Evolutionary conservation across 2,329 filamentous ascomycete genomes (phyloP).

Genomic region (Fragosphaeria purpurea): DNA sequence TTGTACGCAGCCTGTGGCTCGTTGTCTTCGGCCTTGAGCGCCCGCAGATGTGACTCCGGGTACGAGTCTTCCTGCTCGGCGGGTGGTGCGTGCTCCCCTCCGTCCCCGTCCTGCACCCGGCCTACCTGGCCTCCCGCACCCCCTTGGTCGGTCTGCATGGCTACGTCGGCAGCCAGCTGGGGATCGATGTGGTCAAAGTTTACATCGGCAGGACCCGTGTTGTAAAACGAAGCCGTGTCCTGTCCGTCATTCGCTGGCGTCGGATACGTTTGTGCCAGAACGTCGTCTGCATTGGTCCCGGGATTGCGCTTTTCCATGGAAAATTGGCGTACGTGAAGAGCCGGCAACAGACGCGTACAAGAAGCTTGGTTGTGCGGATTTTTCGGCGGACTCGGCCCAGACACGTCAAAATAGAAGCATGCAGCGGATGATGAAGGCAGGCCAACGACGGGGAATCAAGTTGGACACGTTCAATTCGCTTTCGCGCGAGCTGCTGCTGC

Average conservation of each 20-base stretch:
- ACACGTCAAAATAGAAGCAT: too few species aligned
- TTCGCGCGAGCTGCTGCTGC: too few species aligned
- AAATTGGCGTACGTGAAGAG: too few species aligned
- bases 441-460: too few species aligned
- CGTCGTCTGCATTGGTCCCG: conserved; percentile 24
- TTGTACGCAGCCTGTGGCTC: background rate
- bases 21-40: conserved; percentile 10
- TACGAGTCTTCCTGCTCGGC: conserved; percentile 6
- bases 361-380: too few species aligned
- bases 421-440: too few species aligned
- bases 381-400: too few species aligned
- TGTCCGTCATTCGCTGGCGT: conserved; percentile 35
- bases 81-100: background rate
- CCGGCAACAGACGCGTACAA: too few species aligned
- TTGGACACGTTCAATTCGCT: too few species aligned
- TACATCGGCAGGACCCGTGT: conserved; percentile 15
- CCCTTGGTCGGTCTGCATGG: conserved; percentile 12
- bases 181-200: conserved; percentile 21
- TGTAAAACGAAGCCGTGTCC: conserved; percentile 32
- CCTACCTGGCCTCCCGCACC: background rate
- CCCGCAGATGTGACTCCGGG: conserved; percentile 13
- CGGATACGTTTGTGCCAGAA: conserved; percentile 32
- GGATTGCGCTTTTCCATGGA: conserved; percentile 22
- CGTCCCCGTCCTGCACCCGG: conserved; percentile 7
- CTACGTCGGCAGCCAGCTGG: conserved; percentile 15